These are phyloP conservation scores for Ceratocystis albifundus DNA, from an alignment of 2,329 filamentous ascomycete genomes.

Conservation along the genomic window DNA sequence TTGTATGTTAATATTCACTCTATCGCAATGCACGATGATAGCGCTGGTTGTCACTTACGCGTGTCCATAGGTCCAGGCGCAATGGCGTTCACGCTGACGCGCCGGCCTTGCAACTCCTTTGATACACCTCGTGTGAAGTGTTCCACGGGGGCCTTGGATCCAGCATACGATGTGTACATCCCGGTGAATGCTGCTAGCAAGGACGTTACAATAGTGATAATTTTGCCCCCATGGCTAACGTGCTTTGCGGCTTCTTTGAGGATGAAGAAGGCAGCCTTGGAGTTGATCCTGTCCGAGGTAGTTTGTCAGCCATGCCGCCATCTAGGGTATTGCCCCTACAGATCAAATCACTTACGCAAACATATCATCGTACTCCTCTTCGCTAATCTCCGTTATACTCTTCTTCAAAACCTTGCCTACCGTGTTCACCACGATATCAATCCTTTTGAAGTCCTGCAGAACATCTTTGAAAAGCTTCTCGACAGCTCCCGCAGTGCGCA, in stretches of 20 bases:
- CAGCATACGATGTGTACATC: slow-evolving; percentile 37
- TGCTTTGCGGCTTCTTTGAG: slow-evolving; percentile 35
- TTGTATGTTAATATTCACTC: neutral
- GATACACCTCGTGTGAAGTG: slow-evolving; percentile 32
- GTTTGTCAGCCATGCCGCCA: neutral
- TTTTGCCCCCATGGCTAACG: slow-evolving; percentile 36
- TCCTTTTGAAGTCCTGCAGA: slow-evolving; percentile 33
- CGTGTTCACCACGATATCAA: slow-evolving; percentile 42
- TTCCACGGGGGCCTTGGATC: slow-evolving; percentile 34
- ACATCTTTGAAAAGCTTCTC: slow-evolving; percentile 33
- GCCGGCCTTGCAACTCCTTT: slow-evolving; percentile 30
- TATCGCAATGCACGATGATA: neutral
- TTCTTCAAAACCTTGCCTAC: slow-evolving; percentile 41
- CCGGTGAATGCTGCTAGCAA: slow-evolving; percentile 38
- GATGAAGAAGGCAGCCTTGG: slow-evolving; percentile 37
- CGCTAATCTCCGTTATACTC: slow-evolving; percentile 34
- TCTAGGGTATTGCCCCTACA: neutral
- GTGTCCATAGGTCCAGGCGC: slow-evolving; percentile 34
- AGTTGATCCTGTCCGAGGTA: slow-evolving; percentile 32
- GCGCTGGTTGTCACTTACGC: slow-evolving; percentile 27
- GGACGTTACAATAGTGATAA: slow-evolving; percentile 37
- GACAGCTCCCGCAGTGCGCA: slow-evolving; percentile 34
- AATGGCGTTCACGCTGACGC: slow-evolving; percentile 31
- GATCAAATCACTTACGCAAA: slow-evolving; percentile 32
- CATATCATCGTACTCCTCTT: slow-evolving; percentile 38